These are phyloP conservation scores for Pichiaceae sp. DNA, from an alignment of 1,139 yeast genomes.

Conservation along the genomic window DNA sequence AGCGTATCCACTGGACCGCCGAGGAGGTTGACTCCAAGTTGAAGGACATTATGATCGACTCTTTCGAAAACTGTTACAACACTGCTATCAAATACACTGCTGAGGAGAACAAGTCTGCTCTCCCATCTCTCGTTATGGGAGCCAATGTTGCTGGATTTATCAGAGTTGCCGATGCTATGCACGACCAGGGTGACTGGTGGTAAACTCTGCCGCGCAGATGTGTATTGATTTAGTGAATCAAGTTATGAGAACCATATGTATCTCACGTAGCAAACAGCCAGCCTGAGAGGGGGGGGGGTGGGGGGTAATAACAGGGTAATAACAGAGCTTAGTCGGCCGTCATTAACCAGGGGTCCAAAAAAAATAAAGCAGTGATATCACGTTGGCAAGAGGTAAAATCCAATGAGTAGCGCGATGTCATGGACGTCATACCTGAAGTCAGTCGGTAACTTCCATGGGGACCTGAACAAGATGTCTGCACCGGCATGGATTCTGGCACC, in stretches of 20 bases:
- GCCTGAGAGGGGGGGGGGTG: no score
- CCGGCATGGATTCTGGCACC: constrained; percentile 97
- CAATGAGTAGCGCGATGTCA: no score
- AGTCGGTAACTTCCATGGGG: constrained; percentile 90
- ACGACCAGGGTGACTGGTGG: constrained; percentile 80
- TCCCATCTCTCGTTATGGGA: constrained; percentile 95
- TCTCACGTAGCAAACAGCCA: no score
- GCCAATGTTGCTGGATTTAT: constrained; percentile 99
- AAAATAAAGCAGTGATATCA: no score
- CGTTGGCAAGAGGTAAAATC: no score
- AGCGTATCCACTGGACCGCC: constrained; percentile 78
- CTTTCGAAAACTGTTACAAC: constrained; percentile 87
- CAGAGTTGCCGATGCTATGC: constrained; percentile 98
- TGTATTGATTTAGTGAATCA: no score
- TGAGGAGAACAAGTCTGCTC: constrained; percentile 50
- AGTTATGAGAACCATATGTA: no score
- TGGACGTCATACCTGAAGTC: constrained; percentile 84
- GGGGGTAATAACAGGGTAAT: no score
- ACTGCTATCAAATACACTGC: constrained; percentile 78
- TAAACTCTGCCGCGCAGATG: no score
- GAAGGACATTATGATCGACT: constrained; percentile 84
- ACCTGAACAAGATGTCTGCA: constrained; percentile 86
- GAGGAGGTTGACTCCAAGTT: constrained; percentile 86
- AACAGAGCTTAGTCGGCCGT: no score
- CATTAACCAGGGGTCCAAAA: no score